Evolutionary conservation across 108 stramenopile species (phyloP).

Genomic region (Cyclotella kingstonii): DNA sequence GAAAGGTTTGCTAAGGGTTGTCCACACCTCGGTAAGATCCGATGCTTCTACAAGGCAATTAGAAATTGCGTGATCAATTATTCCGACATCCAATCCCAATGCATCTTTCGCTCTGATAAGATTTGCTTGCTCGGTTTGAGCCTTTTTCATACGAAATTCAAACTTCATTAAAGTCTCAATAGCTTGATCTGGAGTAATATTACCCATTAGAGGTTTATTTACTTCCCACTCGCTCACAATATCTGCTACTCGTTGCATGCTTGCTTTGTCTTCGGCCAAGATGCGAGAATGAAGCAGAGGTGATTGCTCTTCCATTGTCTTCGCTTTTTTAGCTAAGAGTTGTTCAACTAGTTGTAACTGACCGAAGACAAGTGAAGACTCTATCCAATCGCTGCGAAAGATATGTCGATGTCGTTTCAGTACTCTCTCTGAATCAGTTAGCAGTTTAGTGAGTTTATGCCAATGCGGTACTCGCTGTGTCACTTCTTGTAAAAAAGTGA

Average conservation of each 20-base stretch:
- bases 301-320: constrained; percentile 90
- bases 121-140: constrained; percentile 75
- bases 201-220: constrained; percentile 88
- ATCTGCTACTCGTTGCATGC: constrained; percentile 68
- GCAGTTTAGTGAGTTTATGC: constrained; percentile 60
- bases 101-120: constrained; percentile 86
- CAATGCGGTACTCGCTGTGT: constrained; percentile 57
- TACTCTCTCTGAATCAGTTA: constrained; percentile 80
- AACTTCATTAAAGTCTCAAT: constrained; percentile 82
- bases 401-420: constrained; percentile 85
- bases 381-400: constrained; percentile 91
- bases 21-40: constrained; percentile 93
- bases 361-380: constrained; percentile 78
- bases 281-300: constrained; percentile 92
- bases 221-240: constrained; percentile 78
- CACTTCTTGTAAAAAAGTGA: constrained; percentile 91
- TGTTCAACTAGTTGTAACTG: constrained; percentile 86
- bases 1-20: constrained; percentile 66
- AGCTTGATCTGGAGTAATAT: constrained; percentile 74
- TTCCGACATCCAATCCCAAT: constrained; percentile 70
- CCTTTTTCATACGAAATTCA: constrained; percentile 74
- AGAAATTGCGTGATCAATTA: constrained; percentile 51
- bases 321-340: constrained; percentile 76
- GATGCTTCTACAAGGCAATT: constrained; percentile 71
- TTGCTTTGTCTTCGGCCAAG: constrained; percentile 83